Conservation (phyloP, 441 rosid species). For the Macaranga tanarius region DNA sequence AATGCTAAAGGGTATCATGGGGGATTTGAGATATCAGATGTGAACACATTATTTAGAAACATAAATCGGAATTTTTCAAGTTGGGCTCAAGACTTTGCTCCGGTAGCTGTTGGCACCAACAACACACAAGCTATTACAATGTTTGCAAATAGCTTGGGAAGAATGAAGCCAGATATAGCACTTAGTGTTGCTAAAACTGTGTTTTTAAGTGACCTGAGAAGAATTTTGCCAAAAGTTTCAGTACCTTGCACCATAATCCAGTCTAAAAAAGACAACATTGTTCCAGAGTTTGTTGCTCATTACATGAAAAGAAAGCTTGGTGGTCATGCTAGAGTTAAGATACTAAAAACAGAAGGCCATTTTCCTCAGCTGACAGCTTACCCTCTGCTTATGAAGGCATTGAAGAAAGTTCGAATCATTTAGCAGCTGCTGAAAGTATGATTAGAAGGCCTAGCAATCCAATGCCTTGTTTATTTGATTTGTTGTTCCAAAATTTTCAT, state of each 20-base stretch:
- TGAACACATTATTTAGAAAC: conserved; percentile 6
- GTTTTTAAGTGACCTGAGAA: conserved; percentile 33
- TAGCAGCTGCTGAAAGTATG: neutral
- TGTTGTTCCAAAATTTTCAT: too few species aligned
- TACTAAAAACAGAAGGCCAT: conserved; percentile 37
- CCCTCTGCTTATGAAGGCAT: conserved; percentile 24
- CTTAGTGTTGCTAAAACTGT: conserved; percentile 23
- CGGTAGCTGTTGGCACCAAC: conserved; percentile 17
- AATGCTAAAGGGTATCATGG: conserved; percentile 31
- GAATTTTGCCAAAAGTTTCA: conserved; percentile 24
- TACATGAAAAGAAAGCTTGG: conserved; percentile 34
- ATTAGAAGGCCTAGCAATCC: neutral
- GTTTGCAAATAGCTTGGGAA: conserved; percentile 24
- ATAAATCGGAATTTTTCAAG: conserved; percentile 22
- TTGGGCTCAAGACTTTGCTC: conserved; percentile 33
- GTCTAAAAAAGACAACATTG: conserved; percentile 24
- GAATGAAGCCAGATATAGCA: conserved; percentile 29
- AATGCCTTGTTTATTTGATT: too few species aligned
- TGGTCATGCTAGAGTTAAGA: conserved; percentile 23
- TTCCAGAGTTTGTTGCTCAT: conserved; percentile 25
- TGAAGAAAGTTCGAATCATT: conserved; percentile 16
- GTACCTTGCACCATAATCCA: conserved; percentile 40
- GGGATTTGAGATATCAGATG: conserved; percentile 27
- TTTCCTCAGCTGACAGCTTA: conserved; percentile 39
- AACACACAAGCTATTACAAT: conserved; percentile 22